Evolutionary conservation across 1,139 yeast species (phyloP), one percentile per base, ranked within the genome.

Genomic region (Debaryomycetaceae sp.): DNA sequence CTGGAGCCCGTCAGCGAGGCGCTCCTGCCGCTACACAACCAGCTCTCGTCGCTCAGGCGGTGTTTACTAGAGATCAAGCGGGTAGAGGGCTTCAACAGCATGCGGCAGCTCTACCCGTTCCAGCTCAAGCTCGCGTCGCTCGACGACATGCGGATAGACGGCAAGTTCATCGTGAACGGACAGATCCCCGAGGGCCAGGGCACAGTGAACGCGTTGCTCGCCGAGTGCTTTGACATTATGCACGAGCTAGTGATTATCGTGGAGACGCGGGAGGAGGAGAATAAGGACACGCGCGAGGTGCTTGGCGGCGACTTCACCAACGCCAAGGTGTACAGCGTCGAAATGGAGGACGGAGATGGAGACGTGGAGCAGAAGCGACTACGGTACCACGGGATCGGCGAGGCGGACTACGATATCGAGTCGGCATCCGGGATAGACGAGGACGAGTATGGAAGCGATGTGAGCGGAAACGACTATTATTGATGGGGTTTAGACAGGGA

Each of bases 141-240:
- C 38, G 97, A 90, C 51, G 81, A 85, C 45, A 54, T 81, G 47
- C 72, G 96, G 45, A 68, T 62, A 13, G 97, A 90, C 50, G 98
- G 98, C 21, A 87, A 82, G 58, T 90, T 90, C 46, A 74, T 81
- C 47, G 80, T 85, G 22, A 85, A 83, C 38, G 82, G 76, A 31
- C 81, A 82, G 38, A 78, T 87, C 24, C 98, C 98, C 5, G 96
- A 90, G 53, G 98, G 98, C 11, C 98, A 90, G 55, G 97, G 95
- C 8, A 77, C 94, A 23, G 64, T 90, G 37, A 86, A 78, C 51
- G 95, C 95, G 1, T 58, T 90, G 37, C 62, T 90, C 29, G 92
- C 95, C 3, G 97, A 87, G 52, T 87, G 97, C 53, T 90, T 85
- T 50, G 98, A 90, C 53, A 79, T 87, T 33, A 66, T 83, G 32